Base-by-base conservation (phyloP, 2,329 filamentous ascomycete species). In the Knufia fluminis region DNA sequence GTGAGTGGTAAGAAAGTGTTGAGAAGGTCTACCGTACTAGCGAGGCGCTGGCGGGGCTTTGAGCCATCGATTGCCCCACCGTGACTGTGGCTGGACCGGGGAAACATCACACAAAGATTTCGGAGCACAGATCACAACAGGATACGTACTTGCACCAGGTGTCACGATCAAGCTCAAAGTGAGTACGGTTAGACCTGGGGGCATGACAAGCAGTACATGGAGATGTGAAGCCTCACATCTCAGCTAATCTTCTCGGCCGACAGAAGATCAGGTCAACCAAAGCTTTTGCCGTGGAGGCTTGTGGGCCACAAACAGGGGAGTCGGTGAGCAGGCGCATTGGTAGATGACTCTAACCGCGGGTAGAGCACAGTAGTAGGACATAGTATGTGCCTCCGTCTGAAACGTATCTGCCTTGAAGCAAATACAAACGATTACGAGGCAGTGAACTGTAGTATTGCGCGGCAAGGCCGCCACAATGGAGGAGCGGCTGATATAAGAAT, bases 401-500 rank as follows among this genome's bases (percentile, higher is more conserved):
- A 51, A 46, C 35, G 41, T 41, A 43, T 28, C 26, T 51, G 49
- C 49, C 49, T 51, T 33, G 28, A 16, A 46, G 4, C n/a, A 33
- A 42, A 7, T 6, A 41, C 6, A 32, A 43, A 22, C n/a, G 16
- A 50, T 58, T 52, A 56, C 52, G 55, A 57, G 52, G 53, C 55
- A 45, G 28, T 50, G 40, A 33, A 3, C 42, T 31, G 40, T 48
- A 24, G 50, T 49, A 55, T 59, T 59, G 57, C 55, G 57, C 48
- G 57, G 57, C 57, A 52, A 52, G 45, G 45, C 45, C 45, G 45
- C 45, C 45, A 48, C 45, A 17, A 28, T 35, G 17, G 26, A 3
- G 6, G 19, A 32, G n/a, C 2, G 20, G 16, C 17, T 28, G 23
- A 17, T 33, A 45, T 33, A 45, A 32, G n/a, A 35, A 17, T 16